Conservation (phyloP, 352 stramenopile species). For the Bremia lactucae region DNA sequence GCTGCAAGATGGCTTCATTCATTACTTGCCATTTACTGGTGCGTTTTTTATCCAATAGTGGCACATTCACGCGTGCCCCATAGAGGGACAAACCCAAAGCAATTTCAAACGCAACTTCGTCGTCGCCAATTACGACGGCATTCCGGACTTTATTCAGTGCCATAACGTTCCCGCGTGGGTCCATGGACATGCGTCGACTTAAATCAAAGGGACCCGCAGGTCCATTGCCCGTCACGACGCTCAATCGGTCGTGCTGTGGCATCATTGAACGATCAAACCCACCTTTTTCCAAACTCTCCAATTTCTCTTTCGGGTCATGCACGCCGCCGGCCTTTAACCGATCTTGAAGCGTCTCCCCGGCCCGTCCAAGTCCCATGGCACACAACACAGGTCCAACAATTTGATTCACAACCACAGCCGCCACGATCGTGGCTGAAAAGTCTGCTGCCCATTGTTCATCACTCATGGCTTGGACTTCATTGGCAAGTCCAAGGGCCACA, state of each 20-base stretch:
- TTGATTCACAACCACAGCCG: conserved; percentile 61
- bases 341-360: conserved; percentile 38
- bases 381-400: conserved; percentile 60
- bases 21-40: conserved; percentile 47
- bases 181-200: too few species aligned
- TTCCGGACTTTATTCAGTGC: conserved; percentile 34
- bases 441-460: conserved; percentile 40
- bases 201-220: too few species aligned
- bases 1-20: conserved; percentile 39
- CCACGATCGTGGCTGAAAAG: conserved; percentile 54
- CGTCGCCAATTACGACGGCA: conserved; percentile 51
- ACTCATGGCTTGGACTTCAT: conserved; percentile 44
- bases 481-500: conserved; percentile 49
- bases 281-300: too few species aligned
- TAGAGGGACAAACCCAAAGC: conserved; percentile 52
- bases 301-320: too few species aligned
- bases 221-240: neutral
- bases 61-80: conserved; percentile 50
- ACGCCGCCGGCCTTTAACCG: too few species aligned
- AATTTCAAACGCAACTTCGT: conserved; percentile 53
- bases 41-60: conserved; percentile 45
- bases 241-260: conserved; percentile 7
- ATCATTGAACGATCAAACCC: too few species aligned
- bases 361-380: conserved; percentile 35
- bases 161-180: too few species aligned